Evolutionary conservation across 2,329 filamentous ascomycete species (phyloP).

Genomic region (Beauveria varroae): DNA sequence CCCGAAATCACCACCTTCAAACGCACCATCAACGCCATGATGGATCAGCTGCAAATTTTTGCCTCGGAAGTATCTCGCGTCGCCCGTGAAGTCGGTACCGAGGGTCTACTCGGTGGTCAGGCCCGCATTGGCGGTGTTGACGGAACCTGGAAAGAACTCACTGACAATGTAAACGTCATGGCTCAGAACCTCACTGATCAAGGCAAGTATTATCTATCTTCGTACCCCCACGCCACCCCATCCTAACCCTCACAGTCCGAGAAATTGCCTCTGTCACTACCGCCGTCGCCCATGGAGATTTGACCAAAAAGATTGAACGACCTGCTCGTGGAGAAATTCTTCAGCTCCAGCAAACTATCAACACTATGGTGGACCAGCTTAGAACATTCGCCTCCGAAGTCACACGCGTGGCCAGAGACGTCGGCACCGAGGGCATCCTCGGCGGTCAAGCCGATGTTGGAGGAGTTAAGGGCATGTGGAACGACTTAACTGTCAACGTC

Average conservation of each 20-base stretch:
- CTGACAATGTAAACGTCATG: conserved; percentile 83
- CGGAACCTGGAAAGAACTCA: conserved; percentile 96
- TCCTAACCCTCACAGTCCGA: conserved; percentile 47
- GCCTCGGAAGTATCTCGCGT: conserved; percentile 93
- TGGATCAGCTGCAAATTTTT: conserved; percentile 95
- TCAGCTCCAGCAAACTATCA: conserved; percentile 78
- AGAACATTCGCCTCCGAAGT: conserved; percentile 79
- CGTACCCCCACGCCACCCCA: background rate
- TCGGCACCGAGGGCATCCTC: conserved; percentile 76
- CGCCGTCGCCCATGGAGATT: conserved; percentile 72
- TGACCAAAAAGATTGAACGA: conserved; percentile 78
- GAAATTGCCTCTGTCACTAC: conserved; percentile 81
- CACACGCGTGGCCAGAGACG: conserved; percentile 73
- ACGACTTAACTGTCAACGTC: conserved; percentile 77
- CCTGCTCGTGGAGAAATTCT: conserved; percentile 76
- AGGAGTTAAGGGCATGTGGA: conserved; percentile 83
- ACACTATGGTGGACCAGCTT: conserved; percentile 83
- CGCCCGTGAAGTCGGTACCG: conserved; percentile 91
- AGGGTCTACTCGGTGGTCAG: conserved; percentile 88
- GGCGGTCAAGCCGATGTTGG: conserved; percentile 78
- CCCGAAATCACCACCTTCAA: conserved; percentile 98
- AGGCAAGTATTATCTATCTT: conserved; percentile 31
- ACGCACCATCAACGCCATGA: conserved; percentile 97
- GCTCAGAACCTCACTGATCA: conserved; percentile 75
- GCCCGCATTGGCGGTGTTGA: conserved; percentile 90